A percentile compares a stretch with the other conserved stretches of the same genome.
Conservation (phyloP, 2,329 filamentous ascomycete genomes). For the Ceratocystis cacaofunesta region DNA sequence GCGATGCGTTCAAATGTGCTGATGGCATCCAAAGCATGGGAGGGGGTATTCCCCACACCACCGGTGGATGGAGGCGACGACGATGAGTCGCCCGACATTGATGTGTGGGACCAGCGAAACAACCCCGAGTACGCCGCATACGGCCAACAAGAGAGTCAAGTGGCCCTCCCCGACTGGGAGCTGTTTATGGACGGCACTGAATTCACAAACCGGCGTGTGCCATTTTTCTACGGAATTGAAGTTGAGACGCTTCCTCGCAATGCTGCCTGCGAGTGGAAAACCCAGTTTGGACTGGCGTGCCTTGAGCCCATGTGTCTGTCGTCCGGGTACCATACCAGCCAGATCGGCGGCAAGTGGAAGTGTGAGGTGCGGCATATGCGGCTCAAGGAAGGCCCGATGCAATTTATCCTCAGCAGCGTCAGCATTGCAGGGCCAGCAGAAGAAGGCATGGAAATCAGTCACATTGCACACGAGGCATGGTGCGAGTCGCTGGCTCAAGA, state of each 20-base stretch:
- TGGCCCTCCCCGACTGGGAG: slow-evolving; percentile 37
- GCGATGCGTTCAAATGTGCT: slow-evolving; percentile 26
- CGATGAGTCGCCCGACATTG: slow-evolving; percentile 35
- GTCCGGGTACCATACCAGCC: slow-evolving; percentile 7
- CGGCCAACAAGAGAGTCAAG: slow-evolving; percentile 21
- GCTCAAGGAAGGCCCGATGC: slow-evolving; percentile 9
- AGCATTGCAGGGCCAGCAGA: slow-evolving; percentile 6
- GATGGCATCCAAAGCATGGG: slow-evolving; percentile 36
- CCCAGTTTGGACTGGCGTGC: slow-evolving; percentile 41
- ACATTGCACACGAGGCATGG: slow-evolving; percentile 18
- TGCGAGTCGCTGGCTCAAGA: slow-evolving; percentile 20
- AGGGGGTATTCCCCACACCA: slow-evolving; percentile 27
- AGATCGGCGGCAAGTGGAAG: slow-evolving; percentile 7
- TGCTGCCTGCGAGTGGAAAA: slow-evolving; percentile 73
- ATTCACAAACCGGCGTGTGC: slow-evolving; percentile 28
- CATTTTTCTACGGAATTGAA: slow-evolving; percentile 60
- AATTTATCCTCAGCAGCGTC: slow-evolving; percentile 10
- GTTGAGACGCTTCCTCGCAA: slow-evolving; percentile 61
- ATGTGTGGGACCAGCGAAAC: slow-evolving; percentile 55
- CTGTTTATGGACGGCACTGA: slow-evolving; percentile 28
- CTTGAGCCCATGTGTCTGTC: slow-evolving; percentile 18
- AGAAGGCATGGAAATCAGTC: slow-evolving; percentile 13
- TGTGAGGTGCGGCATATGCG: slow-evolving; percentile 12
- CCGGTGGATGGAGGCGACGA: slow-evolving; percentile 32
- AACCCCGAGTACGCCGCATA: slow-evolving; percentile 35